Evolutionary conservation across 805 yeast species (phyloP).

Genomic region (Candida dendrica): DNA sequence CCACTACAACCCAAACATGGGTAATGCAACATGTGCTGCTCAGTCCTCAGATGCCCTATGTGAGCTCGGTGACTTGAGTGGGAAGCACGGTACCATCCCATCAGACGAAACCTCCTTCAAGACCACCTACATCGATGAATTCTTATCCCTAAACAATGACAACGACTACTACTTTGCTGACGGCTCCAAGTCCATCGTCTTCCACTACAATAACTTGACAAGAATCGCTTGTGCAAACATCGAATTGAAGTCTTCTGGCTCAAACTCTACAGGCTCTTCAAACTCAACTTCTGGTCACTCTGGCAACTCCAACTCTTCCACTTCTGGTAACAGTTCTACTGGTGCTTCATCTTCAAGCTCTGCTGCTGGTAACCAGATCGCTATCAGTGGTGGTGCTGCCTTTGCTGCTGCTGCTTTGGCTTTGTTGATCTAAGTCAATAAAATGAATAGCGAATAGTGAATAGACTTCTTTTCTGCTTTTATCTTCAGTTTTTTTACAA

Average conservation of each 20-base stretch:
- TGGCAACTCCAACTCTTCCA: neutral
- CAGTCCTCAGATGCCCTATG: constrained; percentile 44
- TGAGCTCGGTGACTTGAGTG: constrained; percentile 64
- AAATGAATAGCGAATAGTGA: too few relatives aligned
- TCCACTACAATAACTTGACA: constrained; percentile 45
- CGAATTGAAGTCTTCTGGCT: neutral
- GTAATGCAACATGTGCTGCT: constrained; percentile 40
- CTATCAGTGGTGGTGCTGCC: neutral
- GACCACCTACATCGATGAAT: constrained; percentile 47
- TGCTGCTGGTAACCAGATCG: neutral
- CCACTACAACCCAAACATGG: constrained; percentile 55
- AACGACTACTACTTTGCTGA: constrained; percentile 41
- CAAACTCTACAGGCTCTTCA: neutral
- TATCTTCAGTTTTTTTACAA: too few relatives aligned
- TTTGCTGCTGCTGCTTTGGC: neutral
- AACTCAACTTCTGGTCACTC: neutral
- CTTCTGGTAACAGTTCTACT: neutral
- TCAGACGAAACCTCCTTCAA: neutral
- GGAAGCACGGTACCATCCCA: constrained; percentile 60
- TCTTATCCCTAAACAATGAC: constrained; percentile 44
- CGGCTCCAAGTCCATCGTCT: constrained; percentile 43
- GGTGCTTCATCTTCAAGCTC: neutral
- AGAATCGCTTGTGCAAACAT: constrained; percentile 55
- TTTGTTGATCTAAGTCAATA: neutral
- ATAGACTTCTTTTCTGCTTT: too few relatives aligned